Evolutionary conservation across 257 asterid genomes (phyloP).

Genomic region (Scutellaria barbata): DNA sequence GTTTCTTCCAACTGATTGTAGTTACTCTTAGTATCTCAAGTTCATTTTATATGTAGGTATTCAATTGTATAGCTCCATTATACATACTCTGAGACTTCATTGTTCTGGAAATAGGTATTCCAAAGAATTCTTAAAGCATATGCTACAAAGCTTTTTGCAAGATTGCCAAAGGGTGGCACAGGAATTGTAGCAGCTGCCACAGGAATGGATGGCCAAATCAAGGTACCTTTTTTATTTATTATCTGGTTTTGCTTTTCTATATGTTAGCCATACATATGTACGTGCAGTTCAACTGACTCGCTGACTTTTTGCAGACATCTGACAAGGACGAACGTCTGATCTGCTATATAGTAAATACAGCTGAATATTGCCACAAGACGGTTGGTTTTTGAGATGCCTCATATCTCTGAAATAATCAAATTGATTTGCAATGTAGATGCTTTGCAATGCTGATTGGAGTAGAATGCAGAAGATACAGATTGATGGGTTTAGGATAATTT

Average conservation of each 20-base stretch:
- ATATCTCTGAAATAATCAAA: slow-evolving; percentile 12
- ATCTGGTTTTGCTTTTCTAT: slow-evolving; percentile 24
- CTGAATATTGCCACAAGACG: slow-evolving; percentile 99
- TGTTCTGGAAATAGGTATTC: slow-evolving; percentile 56
- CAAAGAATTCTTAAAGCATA: slow-evolving; percentile 93
- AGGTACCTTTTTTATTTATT: slow-evolving; percentile 50
- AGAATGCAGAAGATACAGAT: slow-evolving; percentile 24
- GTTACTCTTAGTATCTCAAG: not conserved
- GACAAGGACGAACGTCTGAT: slow-evolving; percentile 94
- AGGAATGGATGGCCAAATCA: slow-evolving; percentile 98
- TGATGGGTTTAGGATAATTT: slow-evolving; percentile 21
- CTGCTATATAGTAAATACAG: slow-evolving; percentile 96
- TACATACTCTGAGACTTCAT: slow-evolving; percentile 24
- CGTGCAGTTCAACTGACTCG: slow-evolving; percentile 20
- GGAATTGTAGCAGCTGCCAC: slow-evolving; percentile 99
- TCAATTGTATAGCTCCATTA: slow-evolving; percentile 11
- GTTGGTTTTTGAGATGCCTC: slow-evolving; percentile 49
- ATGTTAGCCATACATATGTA: slow-evolving; percentile 6
- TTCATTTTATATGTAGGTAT: slow-evolving; percentile 11
- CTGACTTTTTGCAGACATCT: slow-evolving; percentile 73
- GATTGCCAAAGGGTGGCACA: slow-evolving; percentile 96
- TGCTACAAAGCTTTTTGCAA: slow-evolving; percentile 87
- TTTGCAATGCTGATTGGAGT: slow-evolving; percentile 13
- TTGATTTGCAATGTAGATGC: not conserved
- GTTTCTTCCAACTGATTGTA: slow-evolving; percentile 35